phyloP scores from a whole-genome alignment of 441 rosid genomes.

The Cnidoscolus chayamansa region DNA sequence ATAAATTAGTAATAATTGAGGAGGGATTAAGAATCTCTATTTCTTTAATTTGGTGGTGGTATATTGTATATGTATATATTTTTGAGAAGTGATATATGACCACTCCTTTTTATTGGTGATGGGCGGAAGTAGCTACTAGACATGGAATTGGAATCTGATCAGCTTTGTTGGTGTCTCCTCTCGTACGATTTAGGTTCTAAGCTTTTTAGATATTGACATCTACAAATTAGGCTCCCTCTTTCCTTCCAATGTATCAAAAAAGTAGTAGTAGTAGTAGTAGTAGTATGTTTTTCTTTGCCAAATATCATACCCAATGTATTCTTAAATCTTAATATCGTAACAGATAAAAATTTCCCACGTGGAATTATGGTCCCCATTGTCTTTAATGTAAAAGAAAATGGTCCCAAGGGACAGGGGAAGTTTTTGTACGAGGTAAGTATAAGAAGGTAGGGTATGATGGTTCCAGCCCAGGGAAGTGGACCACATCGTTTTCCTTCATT shows the following conservation, averaged over 20 bases:
- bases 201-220: not conserved
- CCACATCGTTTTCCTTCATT: no score
- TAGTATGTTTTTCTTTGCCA: no score
- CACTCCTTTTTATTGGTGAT: not conserved
- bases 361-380: slow-evolving; percentile 45
- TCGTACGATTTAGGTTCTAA: no score
- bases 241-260: no score
- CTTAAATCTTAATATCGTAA: no score
- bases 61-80: not conserved
- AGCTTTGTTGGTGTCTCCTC: not conserved
- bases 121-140: not conserved
- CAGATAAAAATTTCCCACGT: no score
- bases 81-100: not conserved
- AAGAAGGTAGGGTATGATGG: slow-evolving; percentile 39
- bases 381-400: slow-evolving; percentile 20
- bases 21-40: not conserved
- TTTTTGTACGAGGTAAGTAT: slow-evolving; percentile 31
- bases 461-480: slow-evolving; percentile 26
- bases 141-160: not conserved
- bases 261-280: no score
- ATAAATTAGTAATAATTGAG: not conserved
- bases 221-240: not conserved
- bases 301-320: no score
- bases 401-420: slow-evolving; percentile 37
- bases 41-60: no score